Evolutionary conservation across 371 early-diverging fungal genomes (phyloP), one percentile per base, ranked within the genome.

Genomic region (Haplosporangium sp.): DNA sequence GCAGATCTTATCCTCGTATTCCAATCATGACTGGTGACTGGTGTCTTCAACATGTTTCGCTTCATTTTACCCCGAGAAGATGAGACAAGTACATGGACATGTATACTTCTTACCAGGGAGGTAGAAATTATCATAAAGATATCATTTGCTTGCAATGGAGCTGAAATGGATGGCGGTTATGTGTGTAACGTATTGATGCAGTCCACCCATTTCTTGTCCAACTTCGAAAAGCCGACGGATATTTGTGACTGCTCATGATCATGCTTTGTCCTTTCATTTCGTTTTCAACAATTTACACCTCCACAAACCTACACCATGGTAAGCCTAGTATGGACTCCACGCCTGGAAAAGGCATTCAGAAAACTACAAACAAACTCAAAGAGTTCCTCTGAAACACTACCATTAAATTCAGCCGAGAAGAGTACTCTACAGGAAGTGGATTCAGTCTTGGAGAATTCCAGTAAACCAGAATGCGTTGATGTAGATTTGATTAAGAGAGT

Each of bases 271-370:
- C 27, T 27, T 47, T 11, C 47, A 47, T 47, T 47, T 47, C 4
- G 9, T 15, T 13, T 15, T 5, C 5, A 48, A n/a, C n/a, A 13
- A 42, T 42, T 48, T 55, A 55, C 27, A 27, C 55, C 34, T 27
- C 11, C 20, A 20, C 9, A 55, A 55, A 8, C 27, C 20, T 27
- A 13, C 34, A 55, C 48, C 55, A 77, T 73, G 73, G 70, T 72
- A 9, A 52, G 50, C 34, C 20, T 78, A 47, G 58, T 52, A 73
- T 78, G 78, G 78, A 78, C 78, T 37, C 73, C 78, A 4, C 73
- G 78, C 39, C 72, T 78, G 8, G 74, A 78, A 48, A 66, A 35
- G 35, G 74, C 78, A 56, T 78, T 78, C 58, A 52, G 35, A 50
- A 66, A 60, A 37, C 60, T 78, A 0, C 56, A 63, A 37, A 53